phyloP scores from a whole-genome alignment of 805 yeast genomes.

The Trichomonascus vanleenenianus region DNA sequence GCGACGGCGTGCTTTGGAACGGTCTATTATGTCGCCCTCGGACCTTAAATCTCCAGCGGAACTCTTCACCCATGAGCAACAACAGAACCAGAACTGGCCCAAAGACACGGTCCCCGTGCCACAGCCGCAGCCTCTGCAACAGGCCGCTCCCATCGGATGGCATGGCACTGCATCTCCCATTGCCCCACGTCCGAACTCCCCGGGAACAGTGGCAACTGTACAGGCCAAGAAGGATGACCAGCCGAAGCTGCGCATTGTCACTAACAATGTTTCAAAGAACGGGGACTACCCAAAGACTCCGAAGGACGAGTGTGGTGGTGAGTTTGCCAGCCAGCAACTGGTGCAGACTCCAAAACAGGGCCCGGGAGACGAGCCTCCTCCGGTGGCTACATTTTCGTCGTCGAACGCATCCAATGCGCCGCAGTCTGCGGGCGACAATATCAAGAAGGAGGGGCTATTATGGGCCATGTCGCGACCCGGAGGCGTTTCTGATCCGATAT shows the following conservation, averaged over 20 bases:
- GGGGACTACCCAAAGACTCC: too few species aligned
- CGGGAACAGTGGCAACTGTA: not conserved
- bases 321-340: too few species aligned
- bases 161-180: not conserved
- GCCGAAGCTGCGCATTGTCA: too few species aligned
- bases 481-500: conserved; percentile 25
- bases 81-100: not conserved
- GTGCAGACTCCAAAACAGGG: too few species aligned
- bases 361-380: too few species aligned
- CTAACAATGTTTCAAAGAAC: too few species aligned
- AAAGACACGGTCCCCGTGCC: too few species aligned
- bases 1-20: conserved; percentile 29
- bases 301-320: too few species aligned
- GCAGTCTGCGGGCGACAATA: not conserved
- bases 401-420: too few species aligned
- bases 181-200: not conserved
- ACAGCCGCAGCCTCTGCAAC: not conserved
- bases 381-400: too few species aligned
- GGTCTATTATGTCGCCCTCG: conserved; percentile 19
- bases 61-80: not conserved
- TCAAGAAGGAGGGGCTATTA: conserved; percentile 30
- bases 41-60: not conserved
- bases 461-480: conserved; percentile 38
- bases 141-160: too few species aligned
- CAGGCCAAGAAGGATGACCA: too few species aligned